Base-by-base conservation (phyloP, 2,329 filamentous ascomycete species). In the Phyllosticta citriasiana region DNA sequence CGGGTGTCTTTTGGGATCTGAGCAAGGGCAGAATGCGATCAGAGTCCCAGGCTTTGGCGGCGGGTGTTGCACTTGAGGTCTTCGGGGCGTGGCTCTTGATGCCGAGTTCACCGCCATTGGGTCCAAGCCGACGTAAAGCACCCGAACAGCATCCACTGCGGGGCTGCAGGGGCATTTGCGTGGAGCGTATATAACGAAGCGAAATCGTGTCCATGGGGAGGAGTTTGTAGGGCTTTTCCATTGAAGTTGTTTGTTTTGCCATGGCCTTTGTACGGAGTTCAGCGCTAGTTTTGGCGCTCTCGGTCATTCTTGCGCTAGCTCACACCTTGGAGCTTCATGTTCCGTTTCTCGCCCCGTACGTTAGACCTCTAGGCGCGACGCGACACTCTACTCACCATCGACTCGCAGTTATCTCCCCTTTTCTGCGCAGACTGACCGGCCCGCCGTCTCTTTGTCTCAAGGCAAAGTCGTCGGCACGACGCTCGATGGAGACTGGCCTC, bases 391-490 rank as follows among this genome's bases (percentile, higher is more conserved):
- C 10, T 24, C 33, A 52, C 4, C 27, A 2, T 19, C 12, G 8
- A 7, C 1, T n/a, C 10, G 52, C 24, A 60, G 58, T 2, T 60
- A 61, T 47, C 59, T 61, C 26, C 50, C 54, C 25, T n/a, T 55
- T 19, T 12, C 35, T 2, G 47, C 50, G 51, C 52, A 55, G 40
- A 60, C 53, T 53, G 24, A 56, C 12, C 59, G 33, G 27, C 50
- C 52, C 60, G 59, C 56, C 10, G 63, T 65, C 3, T 47, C 59
- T 8, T 60, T 66, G 4, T 57, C 59, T 1, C 65, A 66, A 35
- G 65, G 65, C 51, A 65, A 33, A 26, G 59, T 65, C 5, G 40
- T 65, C 7, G 65, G 65, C 35, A 63, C 53, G 7, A 56, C 57
- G 10, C 53, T 62, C 8, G 4, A 52, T 33, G 61, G 61, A 58